phyloP scores from a whole-genome alignment of 2,329 filamentous ascomycete species.

The Neurospora sp. region DNA sequence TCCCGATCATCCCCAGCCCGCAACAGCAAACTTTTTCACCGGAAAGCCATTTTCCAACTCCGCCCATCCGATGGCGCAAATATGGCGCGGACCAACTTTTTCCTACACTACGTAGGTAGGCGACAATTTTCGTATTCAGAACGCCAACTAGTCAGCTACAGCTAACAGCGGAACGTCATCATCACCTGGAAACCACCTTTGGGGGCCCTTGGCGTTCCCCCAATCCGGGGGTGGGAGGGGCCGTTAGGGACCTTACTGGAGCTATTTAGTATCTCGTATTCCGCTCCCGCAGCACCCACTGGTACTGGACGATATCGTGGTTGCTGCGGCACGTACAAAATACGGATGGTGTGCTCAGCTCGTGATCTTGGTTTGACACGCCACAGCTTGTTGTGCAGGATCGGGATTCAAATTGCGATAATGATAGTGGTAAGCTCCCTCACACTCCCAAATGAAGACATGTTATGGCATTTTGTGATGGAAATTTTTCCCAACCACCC shows the following conservation, averaged over 20 bases:
- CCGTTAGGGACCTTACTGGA: background rate
- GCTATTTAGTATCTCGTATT: background rate
- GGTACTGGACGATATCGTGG: background rate
- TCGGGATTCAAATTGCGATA: background rate
- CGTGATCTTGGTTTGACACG: background rate
- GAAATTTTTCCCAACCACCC: background rate
- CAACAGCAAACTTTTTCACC: background rate
- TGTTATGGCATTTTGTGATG: background rate
- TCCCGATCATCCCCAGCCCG: background rate
- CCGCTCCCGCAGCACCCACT: background rate
- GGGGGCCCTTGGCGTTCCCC: background rate
- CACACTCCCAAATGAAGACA: too few species aligned
- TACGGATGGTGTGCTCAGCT: background rate
- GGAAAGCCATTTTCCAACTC: background rate
- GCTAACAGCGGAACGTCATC: background rate
- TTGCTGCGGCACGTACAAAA: background rate
- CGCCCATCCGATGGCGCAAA: background rate
- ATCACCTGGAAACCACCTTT: background rate
- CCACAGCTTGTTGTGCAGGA: background rate
- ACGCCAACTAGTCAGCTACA: background rate
- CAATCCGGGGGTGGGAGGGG: background rate
- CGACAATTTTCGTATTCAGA: background rate
- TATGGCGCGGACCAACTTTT: background rate
- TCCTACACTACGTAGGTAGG: background rate
- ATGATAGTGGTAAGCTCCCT: background rate